Evolutionary conservation across 139 green algal genomes (phyloP).

Genomic region (Zygnema cylindricum): DNA sequence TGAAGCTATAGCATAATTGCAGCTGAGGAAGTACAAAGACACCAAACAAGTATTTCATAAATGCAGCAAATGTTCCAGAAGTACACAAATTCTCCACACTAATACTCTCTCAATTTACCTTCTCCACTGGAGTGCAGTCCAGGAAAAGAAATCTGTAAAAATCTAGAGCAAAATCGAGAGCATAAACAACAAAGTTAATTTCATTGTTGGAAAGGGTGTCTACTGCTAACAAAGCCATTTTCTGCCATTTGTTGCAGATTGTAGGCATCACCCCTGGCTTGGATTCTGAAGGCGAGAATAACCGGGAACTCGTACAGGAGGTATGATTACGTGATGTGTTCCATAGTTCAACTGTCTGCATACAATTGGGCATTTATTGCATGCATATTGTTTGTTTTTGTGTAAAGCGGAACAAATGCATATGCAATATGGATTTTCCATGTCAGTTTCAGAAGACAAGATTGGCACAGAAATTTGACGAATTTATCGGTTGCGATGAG

Average conservation of each 20-base stretch:
- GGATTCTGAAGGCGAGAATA: slow-evolving; percentile 7
- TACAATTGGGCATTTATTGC: too few relatives aligned
- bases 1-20: neutral
- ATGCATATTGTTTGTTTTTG: too few relatives aligned
- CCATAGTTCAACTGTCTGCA: too few relatives aligned
- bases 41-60: neutral
- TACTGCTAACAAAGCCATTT: slow-evolving; percentile 7
- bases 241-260: neutral
- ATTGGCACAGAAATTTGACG: too few relatives aligned
- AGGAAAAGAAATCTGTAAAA: neutral
- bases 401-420: too few relatives aligned
- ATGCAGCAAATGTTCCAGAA: neutral
- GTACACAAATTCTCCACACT: neutral
- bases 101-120: neutral
- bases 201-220: neutral
- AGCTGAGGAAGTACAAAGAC: neutral
- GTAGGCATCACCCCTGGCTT: neutral
- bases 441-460: too few relatives aligned
- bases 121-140: neutral
- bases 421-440: too few relatives aligned
- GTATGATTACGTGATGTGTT: too few relatives aligned
- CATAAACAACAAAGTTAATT: neutral
- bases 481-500: too few relatives aligned
- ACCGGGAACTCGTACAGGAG: neutral
- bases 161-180: neutral